Evolutionary conservation across 371 early-diverging fungal genomes (phyloP).

Genomic region (Blakeslea trispora): DNA sequence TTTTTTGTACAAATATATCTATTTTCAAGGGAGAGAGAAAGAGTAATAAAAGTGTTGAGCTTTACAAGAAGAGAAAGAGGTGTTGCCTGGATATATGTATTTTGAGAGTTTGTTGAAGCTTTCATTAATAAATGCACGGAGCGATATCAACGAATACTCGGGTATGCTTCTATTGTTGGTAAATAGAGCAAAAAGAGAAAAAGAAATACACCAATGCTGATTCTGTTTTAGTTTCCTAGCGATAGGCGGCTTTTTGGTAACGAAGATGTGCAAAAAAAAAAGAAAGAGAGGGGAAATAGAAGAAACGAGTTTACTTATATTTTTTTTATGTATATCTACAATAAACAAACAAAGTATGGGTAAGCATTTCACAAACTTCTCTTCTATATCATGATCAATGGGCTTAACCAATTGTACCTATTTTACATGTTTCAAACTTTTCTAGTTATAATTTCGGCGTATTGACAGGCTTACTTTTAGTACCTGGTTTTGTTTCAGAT

Average conservation of each 20-base stretch:
- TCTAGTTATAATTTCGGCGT: constrained; percentile 54
- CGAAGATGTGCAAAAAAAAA: too few relatives aligned
- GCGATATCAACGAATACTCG: constrained; percentile 21
- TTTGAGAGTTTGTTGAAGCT: neutral
- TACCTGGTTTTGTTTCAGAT: constrained; percentile 44
- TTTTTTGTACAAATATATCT: neutral
- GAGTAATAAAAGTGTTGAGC: too few relatives aligned
- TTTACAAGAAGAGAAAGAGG: neutral
- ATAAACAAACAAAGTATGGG: constrained; percentile 24
- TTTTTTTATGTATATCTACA: constrained; percentile 1
- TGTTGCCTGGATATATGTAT: neutral
- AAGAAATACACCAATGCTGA: neutral
- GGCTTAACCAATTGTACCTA: neutral
- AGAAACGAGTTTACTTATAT: neutral
- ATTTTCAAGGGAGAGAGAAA: too few relatives aligned
- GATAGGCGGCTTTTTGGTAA: constrained; percentile 30
- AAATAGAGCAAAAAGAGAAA: neutral
- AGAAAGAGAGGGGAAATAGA: neutral
- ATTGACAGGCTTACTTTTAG: constrained; percentile 45
- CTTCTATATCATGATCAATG: constrained; percentile 3
- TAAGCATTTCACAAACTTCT: constrained; percentile 10
- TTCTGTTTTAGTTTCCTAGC: constrained; percentile 21
- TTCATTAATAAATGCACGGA: constrained; percentile 9
- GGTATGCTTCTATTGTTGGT: constrained; percentile 29
- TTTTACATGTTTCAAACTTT: too few relatives aligned